Conservation (phyloP, 129 eudicot species). For the Flaveria trinervia region DNA sequence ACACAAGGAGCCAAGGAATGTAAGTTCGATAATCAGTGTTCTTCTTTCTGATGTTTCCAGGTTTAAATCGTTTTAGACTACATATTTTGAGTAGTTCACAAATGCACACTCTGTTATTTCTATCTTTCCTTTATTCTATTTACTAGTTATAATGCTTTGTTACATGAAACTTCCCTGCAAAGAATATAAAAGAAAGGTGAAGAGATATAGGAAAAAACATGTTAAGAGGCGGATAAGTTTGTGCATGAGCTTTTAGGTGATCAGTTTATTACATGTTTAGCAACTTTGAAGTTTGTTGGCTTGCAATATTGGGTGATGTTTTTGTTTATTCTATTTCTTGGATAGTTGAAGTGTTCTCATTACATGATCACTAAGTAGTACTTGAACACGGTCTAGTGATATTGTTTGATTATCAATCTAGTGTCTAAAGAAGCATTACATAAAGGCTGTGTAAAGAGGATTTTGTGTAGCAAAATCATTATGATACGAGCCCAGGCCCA, state of each 20-base stretch:
- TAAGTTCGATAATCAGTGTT: conserved; percentile 40
- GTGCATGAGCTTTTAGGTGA: conserved; percentile 3
- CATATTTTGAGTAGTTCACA: background rate
- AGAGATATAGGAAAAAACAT: background rate
- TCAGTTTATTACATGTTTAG: background rate
- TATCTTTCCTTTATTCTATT: conserved; percentile 8
- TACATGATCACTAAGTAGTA: background rate
- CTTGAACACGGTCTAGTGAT: background rate
- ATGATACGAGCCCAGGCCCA: no score
- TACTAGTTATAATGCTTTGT: background rate
- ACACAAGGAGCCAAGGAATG: conserved; percentile 93
- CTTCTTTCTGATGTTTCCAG: background rate
- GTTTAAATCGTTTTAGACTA: background rate
- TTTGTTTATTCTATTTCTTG: background rate
- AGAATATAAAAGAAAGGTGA: background rate
- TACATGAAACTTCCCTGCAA: background rate
- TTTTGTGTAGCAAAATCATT: background rate
- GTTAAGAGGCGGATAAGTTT: background rate
- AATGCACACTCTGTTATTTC: background rate
- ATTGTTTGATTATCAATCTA: background rate
- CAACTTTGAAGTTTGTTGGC: conserved; percentile 8
- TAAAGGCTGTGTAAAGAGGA: background rate
- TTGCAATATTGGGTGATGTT: background rate
- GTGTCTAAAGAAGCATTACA: background rate
- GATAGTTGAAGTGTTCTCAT: background rate